Percentiles rank a stretch among this genome's conserved stretches.
phyloP scores from a whole-genome alignment of 179 eudicot species.

The Carnegiea gigantea region DNA sequence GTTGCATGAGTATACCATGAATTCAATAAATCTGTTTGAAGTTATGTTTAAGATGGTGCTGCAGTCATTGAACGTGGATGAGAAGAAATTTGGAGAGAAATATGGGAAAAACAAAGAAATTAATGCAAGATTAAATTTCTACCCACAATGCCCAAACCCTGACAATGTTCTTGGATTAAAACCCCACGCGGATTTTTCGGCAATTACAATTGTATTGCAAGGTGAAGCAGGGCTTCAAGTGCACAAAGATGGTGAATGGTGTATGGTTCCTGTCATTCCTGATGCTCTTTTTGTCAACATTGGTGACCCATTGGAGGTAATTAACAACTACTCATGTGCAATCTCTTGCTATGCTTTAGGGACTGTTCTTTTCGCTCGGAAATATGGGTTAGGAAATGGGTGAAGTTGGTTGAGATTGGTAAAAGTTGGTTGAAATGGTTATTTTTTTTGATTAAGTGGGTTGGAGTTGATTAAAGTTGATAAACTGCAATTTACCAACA shows the following conservation, averaged over 20 bases:
- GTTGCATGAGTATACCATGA: constrained; percentile 37
- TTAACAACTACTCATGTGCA: too few species aligned
- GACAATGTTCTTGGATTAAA: constrained; percentile 48
- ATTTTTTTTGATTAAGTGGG: too few species aligned
- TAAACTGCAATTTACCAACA: too few species aligned
- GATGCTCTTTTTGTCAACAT: constrained; percentile 54
- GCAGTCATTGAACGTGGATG: constrained; percentile 46
- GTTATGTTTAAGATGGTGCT: constrained; percentile 48
- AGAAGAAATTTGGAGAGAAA: constrained; percentile 35
- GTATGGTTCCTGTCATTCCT: constrained; percentile 51
- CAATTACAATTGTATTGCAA: constrained; percentile 53
- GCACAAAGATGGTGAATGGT: constrained; percentile 60
- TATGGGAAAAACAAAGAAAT: constrained; percentile 38
- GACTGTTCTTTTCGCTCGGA: too few species aligned
- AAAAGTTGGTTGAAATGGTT: too few species aligned
- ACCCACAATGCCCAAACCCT: constrained; percentile 52
- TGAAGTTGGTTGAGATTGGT: too few species aligned
- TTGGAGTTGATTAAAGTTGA: too few species aligned
- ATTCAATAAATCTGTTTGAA: constrained; percentile 30
- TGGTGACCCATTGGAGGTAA: constrained; percentile 67
- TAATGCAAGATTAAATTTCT: constrained; percentile 46
- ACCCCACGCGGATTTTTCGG: constrained; percentile 64
- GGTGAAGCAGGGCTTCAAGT: constrained; percentile 70
- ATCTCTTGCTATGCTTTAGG: too few species aligned
- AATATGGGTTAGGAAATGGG: too few species aligned